Evolutionary conservation across 192 early-diverging fungal species (phyloP), one percentile per base, ranked within the genome.

Genomic region (Umbelopsis vinacea): DNA sequence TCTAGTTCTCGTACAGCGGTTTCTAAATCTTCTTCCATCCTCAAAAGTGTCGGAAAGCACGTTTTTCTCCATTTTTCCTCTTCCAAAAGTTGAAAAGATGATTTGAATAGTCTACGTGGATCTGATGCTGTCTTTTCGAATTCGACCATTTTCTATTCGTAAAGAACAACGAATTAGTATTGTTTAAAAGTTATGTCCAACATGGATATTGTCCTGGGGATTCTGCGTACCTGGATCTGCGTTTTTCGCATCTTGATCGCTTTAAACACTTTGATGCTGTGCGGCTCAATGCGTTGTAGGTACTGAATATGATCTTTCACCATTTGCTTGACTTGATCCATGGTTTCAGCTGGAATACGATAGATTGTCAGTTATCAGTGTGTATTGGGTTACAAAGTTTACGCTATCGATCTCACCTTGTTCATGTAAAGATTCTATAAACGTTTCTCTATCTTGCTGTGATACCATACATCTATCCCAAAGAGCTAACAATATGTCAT

Each of bases 31-130:
- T 80, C 71, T 72, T 95, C 93, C 74, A 91, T 72, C 35, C 83
- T 85, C 15, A 93, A 67, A 15, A 95, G 74, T 3, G 85, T 92
- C 24, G 93, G 93, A 67, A 88, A 90, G 37, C 91, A 92, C 1
- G 88, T 84, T 52, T 93, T 93, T 33, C 93, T 73, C 79, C 91
- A 95, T 75, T 87, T 85, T 48, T 95, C 93, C 74, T 95, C 93
- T 74, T 95, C 93, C 26, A 91, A 69, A n/a, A 95, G 78, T 71
- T 87, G 89, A 76, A 95, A 94, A 0, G 92, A 94, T 22, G 85
- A 77, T 60, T 87, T 81, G 66, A 92, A 92, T 22, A 95, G 76
- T 33, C 93, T 79, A 35, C 82, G 81, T 11, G 93, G 93, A 68
- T 95, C 92, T 0, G 86, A 90, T 2, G 93, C 93, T 0, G 86